Conservation (phyloP, 495 filamentous ascomycete genomes). For the Xylaria scruposa region DNA sequence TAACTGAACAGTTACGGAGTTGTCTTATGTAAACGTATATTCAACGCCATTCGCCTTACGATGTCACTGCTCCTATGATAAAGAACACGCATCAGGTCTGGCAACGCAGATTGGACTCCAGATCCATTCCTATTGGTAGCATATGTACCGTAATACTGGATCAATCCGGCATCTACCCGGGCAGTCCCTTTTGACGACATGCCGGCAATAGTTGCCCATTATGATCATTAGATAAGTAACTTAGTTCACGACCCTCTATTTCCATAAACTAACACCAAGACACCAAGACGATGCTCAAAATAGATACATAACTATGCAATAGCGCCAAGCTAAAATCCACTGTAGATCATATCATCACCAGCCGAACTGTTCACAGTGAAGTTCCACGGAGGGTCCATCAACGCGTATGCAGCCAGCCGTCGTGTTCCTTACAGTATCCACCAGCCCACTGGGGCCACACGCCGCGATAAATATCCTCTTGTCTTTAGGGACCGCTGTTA, state of each 20-base stretch:
- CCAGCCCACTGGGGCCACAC: slow-evolving; percentile 58
- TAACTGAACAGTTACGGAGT: neutral
- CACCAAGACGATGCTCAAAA: neutral
- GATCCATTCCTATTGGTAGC: too few relatives aligned
- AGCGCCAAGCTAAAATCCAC: slow-evolving; percentile 4
- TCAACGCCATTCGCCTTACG: neutral
- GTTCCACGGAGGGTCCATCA: slow-evolving; percentile 57
- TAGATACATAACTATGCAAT: neutral
- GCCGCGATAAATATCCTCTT: slow-evolving; percentile 57
- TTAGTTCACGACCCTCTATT: neutral
- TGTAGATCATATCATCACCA: slow-evolving; percentile 45
- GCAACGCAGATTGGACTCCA: too few relatives aligned
- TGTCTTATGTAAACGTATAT: neutral
- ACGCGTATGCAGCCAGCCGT: slow-evolving; percentile 56
- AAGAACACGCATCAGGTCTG: too few relatives aligned
- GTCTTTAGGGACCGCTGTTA: slow-evolving; percentile 46
- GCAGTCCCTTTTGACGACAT: too few relatives aligned
- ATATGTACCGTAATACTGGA: too few relatives aligned
- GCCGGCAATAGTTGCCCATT: neutral
- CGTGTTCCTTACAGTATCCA: slow-evolving; percentile 55
- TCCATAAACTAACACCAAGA: neutral
- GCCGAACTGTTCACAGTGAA: slow-evolving; percentile 63
- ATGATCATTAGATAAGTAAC: neutral
- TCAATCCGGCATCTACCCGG: too few relatives aligned
- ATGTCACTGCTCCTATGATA: too few relatives aligned